phyloP scores from a whole-genome alignment of 495 filamentous ascomycete genomes.

The Bathelium albidoporum region DNA sequence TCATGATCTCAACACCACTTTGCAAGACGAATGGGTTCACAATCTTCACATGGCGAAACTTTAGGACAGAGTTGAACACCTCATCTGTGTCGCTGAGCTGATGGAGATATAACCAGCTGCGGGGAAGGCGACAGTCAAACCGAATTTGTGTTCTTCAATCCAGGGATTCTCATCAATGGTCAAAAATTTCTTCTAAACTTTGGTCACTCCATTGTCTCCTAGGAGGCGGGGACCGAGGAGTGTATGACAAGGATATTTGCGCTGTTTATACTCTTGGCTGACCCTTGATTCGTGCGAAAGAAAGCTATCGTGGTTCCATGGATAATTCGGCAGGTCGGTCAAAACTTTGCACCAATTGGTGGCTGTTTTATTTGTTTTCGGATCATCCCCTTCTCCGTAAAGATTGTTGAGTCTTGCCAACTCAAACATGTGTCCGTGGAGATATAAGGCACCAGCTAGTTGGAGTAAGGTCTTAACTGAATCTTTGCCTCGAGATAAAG shows the following conservation, averaged over 20 bases:
- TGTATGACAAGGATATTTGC: conserved; percentile 39
- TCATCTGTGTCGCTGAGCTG: conserved; percentile 8
- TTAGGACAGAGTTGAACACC: neutral
- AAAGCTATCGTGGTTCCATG: neutral
- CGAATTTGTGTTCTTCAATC: conserved; percentile 34
- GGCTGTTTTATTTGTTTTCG: neutral
- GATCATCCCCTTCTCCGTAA: neutral
- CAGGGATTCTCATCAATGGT: conserved; percentile 32
- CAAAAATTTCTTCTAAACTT: conserved; percentile 24
- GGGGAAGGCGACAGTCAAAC: conserved; percentile 32
- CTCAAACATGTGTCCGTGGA: neutral
- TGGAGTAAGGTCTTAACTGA: neutral
- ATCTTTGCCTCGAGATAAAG: neutral
- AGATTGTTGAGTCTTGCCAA: neutral
- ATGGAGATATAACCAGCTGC: conserved; percentile 34
- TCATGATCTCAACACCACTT: neutral
- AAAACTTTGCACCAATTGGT: too few relatives aligned
- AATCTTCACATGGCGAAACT: neutral
- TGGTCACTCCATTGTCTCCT: conserved; percentile 39
- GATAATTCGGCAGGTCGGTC: neutral
- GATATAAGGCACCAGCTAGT: neutral
- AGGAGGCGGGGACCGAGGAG: conserved; percentile 41
- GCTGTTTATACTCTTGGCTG: conserved; percentile 38
- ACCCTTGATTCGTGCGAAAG: conserved; percentile 22
- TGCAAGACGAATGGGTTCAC: neutral